Evolutionary conservation across 2,329 filamentous ascomycete species (phyloP), one percentile per base, ranked within the genome.

Genomic region (Cladorrhinum sp.): DNA sequence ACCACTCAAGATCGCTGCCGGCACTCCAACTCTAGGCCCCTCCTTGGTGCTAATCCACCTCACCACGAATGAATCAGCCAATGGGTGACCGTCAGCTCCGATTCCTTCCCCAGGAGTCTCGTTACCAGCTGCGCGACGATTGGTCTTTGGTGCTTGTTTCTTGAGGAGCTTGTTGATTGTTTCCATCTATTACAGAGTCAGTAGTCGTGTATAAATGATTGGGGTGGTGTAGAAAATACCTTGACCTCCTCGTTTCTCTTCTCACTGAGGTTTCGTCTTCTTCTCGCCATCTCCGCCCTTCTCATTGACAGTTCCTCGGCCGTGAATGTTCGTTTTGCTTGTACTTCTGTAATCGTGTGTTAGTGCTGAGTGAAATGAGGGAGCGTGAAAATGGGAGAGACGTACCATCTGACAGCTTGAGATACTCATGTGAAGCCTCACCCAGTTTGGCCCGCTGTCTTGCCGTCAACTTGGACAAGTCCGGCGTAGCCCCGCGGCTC

Each of bases 151-250:
- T 1, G 90, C 89, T 72, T 93, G 91, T 72, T 93, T 92, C 75
- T 92, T 92, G 56, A 95, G 85, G 1, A 95, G 85, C 69, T 93
- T 92, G 79, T 95, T 93, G 82, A 95, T 93, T 0, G 91, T 95
- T 79, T 93, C 91, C 84, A 92, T 91, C 90, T 93, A 67, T 60
- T 49, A 20, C 20, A 45, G 25, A 7, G 23, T 50, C 20, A 50
- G 22, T 50, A 25, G 25, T 13, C 53, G 20, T 2, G 20, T 50
- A 32, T 51, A 36, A 23, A 16, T 16, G 23, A 23, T 36, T 41
- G 16, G 16, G 16, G 6, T 13, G 8, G 22, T 41, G 20, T n/a
- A 24, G 59, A 18, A 59, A 73, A 58, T 76, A 81, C 83, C 79
- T 85, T 86, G 72, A 86, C 83, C 74, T 86, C 84, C 63, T 86